Evolutionary conservation across 2,329 filamentous ascomycete genomes (phyloP).

Genomic region (Fusarium sp.): DNA sequence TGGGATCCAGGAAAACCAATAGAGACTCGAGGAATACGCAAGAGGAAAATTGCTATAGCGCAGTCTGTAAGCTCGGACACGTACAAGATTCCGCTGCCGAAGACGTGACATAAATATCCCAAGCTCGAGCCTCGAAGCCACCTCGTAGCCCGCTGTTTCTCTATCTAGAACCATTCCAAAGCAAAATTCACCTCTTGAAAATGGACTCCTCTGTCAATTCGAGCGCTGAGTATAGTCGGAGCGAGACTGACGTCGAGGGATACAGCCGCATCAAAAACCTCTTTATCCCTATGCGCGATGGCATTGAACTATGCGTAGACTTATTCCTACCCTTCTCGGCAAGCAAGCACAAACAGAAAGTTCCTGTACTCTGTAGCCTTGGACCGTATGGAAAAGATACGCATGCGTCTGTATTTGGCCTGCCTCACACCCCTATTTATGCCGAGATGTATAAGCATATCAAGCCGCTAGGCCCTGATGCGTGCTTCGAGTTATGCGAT

Average conservation of each 20-base stretch:
- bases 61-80: not conserved
- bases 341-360: not conserved
- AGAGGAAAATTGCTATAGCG: not conserved
- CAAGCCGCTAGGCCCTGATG: not conserved
- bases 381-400: not conserved
- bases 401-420: not conserved
- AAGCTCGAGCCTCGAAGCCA: not conserved
- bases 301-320: not conserved
- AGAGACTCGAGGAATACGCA: rapidly evolving
- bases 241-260: not conserved
- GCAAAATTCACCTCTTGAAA: not conserved
- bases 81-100: not conserved
- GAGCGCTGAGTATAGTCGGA: not conserved
- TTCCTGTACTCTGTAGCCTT: not conserved
- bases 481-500: not conserved
- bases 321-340: not conserved
- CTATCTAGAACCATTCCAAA: not conserved
- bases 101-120: not conserved
- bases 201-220: not conserved
- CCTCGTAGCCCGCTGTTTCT: not conserved
- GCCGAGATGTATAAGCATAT: not conserved
- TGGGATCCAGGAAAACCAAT: not conserved
- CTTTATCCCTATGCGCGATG: not conserved
- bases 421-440: not conserved
- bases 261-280: not conserved